phyloP scores from a whole-genome alignment of 805 yeast genomes.

The Kazachstania viticola region DNA sequence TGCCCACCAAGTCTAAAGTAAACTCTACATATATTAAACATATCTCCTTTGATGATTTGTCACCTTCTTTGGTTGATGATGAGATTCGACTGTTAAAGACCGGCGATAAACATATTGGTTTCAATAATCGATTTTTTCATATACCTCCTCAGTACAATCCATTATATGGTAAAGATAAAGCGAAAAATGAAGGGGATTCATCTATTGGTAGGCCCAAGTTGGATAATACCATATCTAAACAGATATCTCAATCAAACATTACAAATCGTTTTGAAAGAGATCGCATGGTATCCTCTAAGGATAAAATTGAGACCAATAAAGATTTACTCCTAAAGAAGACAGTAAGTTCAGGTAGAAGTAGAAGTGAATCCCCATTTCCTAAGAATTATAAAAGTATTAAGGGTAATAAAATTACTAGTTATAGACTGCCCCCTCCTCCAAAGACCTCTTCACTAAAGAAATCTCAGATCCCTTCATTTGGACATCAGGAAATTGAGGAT shows the following conservation, averaged over 20 bases:
- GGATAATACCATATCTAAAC: too few species aligned
- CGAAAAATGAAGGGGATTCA: background rate
- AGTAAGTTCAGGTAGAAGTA: too few species aligned
- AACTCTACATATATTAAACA: slow-evolving; percentile 12
- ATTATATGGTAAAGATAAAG: slow-evolving; percentile 5
- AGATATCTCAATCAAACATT: too few species aligned
- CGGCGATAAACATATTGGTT: slow-evolving; percentile 11
- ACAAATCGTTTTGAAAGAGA: too few species aligned
- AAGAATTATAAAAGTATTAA: background rate
- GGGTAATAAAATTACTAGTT: too few species aligned
- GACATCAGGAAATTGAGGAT: slow-evolving; percentile 9
- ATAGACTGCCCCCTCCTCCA: slow-evolving; percentile 21
- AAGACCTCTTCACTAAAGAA: slow-evolving; percentile 9
- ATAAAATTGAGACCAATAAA: background rate
- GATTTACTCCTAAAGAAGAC: too few species aligned
- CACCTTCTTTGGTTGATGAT: slow-evolving; percentile 22
- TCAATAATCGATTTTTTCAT: slow-evolving; percentile 18
- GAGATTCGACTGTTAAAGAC: slow-evolving; percentile 15
- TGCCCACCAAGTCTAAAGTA: background rate
- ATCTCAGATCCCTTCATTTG: slow-evolving; percentile 7
- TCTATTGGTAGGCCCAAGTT: too few species aligned
- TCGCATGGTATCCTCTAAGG: too few species aligned
- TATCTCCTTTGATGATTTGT: slow-evolving; percentile 25
- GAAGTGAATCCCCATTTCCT: slow-evolving; percentile 8
- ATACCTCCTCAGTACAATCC: slow-evolving; percentile 25